A percentile compares a stretch with the other conserved stretches of the same genome.
phyloP scores from a whole-genome alignment of 345 rosid species.

The Diplotaxis tenuifolia region DNA sequence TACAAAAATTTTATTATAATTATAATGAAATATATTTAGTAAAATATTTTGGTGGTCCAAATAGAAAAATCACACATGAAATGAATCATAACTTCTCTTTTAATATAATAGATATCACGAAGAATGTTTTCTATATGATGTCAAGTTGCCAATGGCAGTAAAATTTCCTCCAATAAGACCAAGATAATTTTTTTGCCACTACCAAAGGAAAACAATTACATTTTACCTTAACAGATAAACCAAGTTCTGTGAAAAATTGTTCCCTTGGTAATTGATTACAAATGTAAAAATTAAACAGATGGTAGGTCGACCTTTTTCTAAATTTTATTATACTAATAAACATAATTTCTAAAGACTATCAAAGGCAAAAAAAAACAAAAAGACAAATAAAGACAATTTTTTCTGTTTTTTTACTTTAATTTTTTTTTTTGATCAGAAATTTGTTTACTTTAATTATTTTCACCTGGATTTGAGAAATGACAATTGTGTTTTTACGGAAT shows the following conservation, averaged over 20 bases:
- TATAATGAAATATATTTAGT: too few relatives aligned
- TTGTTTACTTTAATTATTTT: neutral
- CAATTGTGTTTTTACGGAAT: too few relatives aligned
- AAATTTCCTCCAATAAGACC: neutral
- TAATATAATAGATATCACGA: too few relatives aligned
- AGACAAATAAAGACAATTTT: neutral
- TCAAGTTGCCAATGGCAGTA: neutral
- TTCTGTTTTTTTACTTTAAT: too few relatives aligned
- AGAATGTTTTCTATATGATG: neutral
- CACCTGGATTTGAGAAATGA: too few relatives aligned
- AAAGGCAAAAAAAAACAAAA: neutral
- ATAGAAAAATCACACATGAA: too few relatives aligned
- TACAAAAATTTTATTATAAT: too few relatives aligned
- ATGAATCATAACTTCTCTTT: too few relatives aligned
- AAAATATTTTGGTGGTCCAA: too few relatives aligned
- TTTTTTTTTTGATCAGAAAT: too few relatives aligned
- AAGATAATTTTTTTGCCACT: neutral
- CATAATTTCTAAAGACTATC: neutral
- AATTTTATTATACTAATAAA: neutral
- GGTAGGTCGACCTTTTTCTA: neutral
- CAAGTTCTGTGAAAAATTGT: neutral
- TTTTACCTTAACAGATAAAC: neutral
- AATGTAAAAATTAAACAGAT: neutral
- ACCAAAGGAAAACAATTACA: neutral
- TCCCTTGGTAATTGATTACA: neutral